Percentiles rank a stretch among this genome's conserved stretches.
These are phyloP conservation scores for Solanum etuberosum DNA, from an alignment of 257 asterid species.

Conservation along the genomic window DNA sequence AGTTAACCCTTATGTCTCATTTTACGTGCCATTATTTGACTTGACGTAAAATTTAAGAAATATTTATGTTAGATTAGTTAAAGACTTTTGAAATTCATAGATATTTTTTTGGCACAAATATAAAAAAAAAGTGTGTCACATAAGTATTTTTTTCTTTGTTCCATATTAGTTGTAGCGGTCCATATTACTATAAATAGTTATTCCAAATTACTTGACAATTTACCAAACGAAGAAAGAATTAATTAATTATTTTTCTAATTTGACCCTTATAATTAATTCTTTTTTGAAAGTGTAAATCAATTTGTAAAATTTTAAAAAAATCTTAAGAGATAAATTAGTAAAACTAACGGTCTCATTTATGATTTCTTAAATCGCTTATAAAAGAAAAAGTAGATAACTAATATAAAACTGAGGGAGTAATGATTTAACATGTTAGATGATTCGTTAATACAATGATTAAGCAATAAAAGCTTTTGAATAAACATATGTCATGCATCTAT, in stretches of 20 bases:
- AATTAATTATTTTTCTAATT: rapidly evolving
- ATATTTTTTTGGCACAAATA: background rate
- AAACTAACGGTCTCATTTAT: too few species aligned
- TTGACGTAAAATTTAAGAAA: background rate
- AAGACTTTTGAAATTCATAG: too few species aligned
- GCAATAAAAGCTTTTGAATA: background rate
- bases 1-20: background rate
- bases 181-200: background rate
- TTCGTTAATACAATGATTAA: background rate
- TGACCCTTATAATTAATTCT: background rate
- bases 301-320: too few species aligned
- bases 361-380: background rate
- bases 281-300: background rate
- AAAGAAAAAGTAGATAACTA: background rate
- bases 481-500: background rate
- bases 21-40: background rate
- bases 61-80: rapidly evolving
- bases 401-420: background rate
- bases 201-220: too few species aligned
- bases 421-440: background rate
- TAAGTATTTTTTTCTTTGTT: too few species aligned
- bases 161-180: rapidly evolving
- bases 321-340: too few species aligned
- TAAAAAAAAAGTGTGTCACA: background rate
- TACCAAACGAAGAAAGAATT: background rate